phyloP scores from a whole-genome alignment of 768 basidiomycete species.

The Podaxis sp. region DNA sequence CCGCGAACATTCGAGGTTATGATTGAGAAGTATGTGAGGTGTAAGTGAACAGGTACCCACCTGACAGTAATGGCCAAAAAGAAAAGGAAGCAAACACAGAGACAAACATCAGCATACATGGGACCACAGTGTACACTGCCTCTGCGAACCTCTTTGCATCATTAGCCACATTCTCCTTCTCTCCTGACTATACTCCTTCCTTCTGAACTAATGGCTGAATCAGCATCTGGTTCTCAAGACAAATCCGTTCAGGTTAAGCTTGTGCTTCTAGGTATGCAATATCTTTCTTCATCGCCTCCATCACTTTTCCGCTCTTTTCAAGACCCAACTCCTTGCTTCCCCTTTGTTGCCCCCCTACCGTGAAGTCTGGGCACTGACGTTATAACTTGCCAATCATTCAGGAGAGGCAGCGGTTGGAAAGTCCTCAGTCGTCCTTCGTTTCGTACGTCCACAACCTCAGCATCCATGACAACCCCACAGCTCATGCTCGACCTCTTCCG shows the following conservation, averaged over 20 bases:
- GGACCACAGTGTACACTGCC: conserved; percentile 3
- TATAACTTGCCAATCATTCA: conserved; percentile 24
- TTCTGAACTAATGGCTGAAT: conserved; percentile 57
- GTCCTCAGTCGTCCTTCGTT: conserved; percentile 96
- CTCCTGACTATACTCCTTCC: conserved; percentile 11
- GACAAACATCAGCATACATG: conserved; percentile 15
- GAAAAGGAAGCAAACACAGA: conserved; percentile 19
- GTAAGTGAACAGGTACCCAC: too few species aligned
- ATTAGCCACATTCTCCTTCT: conserved; percentile 13
- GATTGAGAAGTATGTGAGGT: too few species aligned
- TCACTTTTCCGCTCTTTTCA: conserved; percentile 1
- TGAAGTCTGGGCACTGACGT: conserved; percentile 15
- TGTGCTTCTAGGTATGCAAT: conserved; percentile 75
- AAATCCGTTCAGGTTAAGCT: conserved; percentile 98
- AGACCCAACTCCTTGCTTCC: conserved; percentile 3
- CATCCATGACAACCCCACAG: not conserved
- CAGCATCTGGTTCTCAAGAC: conserved; percentile 70
- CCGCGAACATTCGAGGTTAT: too few species aligned
- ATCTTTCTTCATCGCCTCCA: not conserved
- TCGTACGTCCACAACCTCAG: conserved; percentile 51
- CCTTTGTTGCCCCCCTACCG: conserved; percentile 2
- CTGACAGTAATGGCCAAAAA: conserved; percentile 15
- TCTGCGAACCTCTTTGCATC: conserved; percentile 9
- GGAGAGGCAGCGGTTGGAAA: conserved; percentile 99
- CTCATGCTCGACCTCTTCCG: conserved; percentile 14